phyloP scores from a whole-genome alignment of 352 stramenopile genomes.

The Thalassiosira pacifica region DNA sequence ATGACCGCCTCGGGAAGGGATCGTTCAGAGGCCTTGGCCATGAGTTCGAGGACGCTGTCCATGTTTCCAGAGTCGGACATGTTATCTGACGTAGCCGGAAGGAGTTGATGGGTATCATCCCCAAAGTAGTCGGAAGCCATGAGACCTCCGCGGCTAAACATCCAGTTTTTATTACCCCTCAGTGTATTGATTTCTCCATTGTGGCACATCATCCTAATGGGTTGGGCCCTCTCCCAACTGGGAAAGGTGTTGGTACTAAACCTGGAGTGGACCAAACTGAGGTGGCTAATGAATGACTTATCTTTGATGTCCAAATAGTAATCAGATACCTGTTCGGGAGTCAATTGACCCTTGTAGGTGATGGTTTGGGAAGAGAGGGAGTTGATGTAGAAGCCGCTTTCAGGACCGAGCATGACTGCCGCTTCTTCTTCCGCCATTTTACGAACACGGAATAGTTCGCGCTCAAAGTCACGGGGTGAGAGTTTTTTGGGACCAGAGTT shows the following conservation, averaged over 20 bases:
- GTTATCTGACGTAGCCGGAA: constrained; percentile 93
- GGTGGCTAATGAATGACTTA: constrained; percentile 91
- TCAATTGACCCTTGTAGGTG: constrained; percentile 98
- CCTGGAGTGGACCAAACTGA: constrained; percentile 95
- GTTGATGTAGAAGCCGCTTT: constrained; percentile 95
- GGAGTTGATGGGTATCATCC: constrained; percentile 91
- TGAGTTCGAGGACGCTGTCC: constrained; percentile 94
- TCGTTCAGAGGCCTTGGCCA: constrained; percentile 93
- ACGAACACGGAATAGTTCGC: constrained; percentile 90
- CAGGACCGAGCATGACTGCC: constrained; percentile 76
- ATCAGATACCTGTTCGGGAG: constrained; percentile 92
- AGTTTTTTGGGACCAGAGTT: constrained; percentile 64
- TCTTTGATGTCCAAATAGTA: constrained; percentile 90
- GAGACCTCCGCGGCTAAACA: constrained; percentile 92
- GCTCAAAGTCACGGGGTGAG: constrained; percentile 91
- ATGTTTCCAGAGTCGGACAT: constrained; percentile 98
- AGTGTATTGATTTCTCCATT: constrained; percentile 99
- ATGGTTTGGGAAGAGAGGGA: constrained; percentile 94
- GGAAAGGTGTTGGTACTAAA: constrained; percentile 99
- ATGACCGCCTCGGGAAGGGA: constrained; percentile 95
- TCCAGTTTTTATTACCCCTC: constrained; percentile 97
- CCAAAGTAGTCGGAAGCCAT: constrained; percentile 93
- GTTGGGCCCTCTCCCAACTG: constrained; percentile 95
- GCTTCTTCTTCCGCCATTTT: constrained; percentile 88
- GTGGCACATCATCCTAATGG: constrained; percentile 98